Conservation (phyloP, 208 protist genomes). For the Crithidia thermophila region DNA sequence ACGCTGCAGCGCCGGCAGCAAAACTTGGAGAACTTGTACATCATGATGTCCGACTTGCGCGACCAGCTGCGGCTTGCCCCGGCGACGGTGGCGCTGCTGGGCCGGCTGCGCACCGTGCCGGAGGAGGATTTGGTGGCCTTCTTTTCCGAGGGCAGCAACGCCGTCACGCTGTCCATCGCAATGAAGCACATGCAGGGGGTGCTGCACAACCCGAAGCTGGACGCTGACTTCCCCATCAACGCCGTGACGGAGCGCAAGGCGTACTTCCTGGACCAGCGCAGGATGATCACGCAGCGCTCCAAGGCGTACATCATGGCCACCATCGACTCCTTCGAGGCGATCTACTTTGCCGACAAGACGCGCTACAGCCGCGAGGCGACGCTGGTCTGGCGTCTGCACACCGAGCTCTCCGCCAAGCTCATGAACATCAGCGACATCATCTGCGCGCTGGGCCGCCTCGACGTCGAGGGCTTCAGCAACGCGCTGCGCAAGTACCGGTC, state of each 20-base stretch:
- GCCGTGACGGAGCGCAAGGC: slow-evolving; percentile 73
- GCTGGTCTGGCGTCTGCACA: slow-evolving; percentile 85
- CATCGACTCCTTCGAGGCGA: slow-evolving; percentile 50
- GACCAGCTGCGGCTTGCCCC: slow-evolving; percentile 68
- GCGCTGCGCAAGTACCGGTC: slow-evolving; percentile 76
- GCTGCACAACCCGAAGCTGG: slow-evolving; percentile 66
- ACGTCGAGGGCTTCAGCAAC: slow-evolving; percentile 66
- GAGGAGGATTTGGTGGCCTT: slow-evolving; percentile 58
- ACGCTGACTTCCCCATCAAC: slow-evolving; percentile 82
- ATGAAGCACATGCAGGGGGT: slow-evolving; percentile 79
- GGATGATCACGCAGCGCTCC: slow-evolving; percentile 73
- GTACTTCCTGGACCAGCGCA: slow-evolving; percentile 76
- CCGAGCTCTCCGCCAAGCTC: slow-evolving; percentile 60
- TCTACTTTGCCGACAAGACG: slow-evolving; percentile 61
- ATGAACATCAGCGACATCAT: slow-evolving; percentile 69
- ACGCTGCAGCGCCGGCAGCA: slow-evolving; percentile 75
- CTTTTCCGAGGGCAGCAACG: slow-evolving; percentile 75
- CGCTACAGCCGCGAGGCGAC: slow-evolving; percentile 55
- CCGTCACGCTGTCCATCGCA: slow-evolving; percentile 51
- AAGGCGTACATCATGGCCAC: slow-evolving; percentile 63
- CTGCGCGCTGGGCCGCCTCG: slow-evolving; percentile 62
- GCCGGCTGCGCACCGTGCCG: slow-evolving; percentile 41
- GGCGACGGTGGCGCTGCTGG: slow-evolving; percentile 45
- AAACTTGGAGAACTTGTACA: slow-evolving; percentile 75
- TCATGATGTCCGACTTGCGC: slow-evolving; percentile 63